Percentiles rank a stretch among this genome's conserved stretches.
These are phyloP conservation scores for Arctostaphylos glauca DNA, from an alignment of 148 eudicot species.

Conservation along the genomic window DNA sequence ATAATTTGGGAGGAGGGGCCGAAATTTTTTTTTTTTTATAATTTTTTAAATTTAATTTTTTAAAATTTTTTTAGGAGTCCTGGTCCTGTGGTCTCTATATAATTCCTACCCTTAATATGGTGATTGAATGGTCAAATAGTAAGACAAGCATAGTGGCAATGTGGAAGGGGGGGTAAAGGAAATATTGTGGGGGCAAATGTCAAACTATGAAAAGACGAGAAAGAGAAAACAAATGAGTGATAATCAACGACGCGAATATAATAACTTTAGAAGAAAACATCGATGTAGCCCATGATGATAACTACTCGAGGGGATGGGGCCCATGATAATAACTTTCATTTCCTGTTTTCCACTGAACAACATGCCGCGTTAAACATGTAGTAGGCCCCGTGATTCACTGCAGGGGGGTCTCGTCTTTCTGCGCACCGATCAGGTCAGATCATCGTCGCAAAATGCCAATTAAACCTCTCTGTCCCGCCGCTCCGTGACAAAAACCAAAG, in stretches of 20 bases:
- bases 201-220: conserved; percentile 7
- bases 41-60: no score
- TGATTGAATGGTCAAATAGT: background rate
- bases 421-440: background rate
- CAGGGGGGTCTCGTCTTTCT: background rate
- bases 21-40: no score
- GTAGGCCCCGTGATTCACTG: background rate
- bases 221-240: background rate
- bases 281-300: no score
- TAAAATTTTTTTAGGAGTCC: no score
- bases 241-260: background rate
- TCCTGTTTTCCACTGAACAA: no score
- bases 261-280: no score
- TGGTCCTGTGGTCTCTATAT: no score
- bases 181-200: background rate
- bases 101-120: background rate
- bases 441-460: background rate
- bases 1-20: no score
- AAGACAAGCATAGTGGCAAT: background rate
- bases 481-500: background rate
- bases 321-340: no score
- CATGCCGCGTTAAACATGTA: conserved; percentile 5
- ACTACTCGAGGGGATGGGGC: no score
- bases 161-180: no score
- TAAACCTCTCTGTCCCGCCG: background rate